Percentiles rank a stretch among this genome's conserved stretches.
Conservation (phyloP, 352 stramenopile genomes). For the Pythium rishiriense region DNA sequence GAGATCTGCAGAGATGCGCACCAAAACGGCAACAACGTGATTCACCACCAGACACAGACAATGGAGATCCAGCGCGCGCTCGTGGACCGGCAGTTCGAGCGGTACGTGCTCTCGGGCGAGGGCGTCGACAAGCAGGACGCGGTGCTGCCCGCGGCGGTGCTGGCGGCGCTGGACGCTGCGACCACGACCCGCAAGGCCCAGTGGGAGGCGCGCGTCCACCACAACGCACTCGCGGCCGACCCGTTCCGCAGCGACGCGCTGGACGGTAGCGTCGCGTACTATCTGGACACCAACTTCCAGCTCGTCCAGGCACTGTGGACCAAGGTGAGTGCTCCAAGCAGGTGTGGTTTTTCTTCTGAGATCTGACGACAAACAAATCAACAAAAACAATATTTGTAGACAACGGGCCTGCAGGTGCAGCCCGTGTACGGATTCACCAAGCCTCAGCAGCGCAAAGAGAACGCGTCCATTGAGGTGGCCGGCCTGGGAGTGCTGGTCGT, state of each 20-base stretch:
- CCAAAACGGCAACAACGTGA: constrained; percentile 19
- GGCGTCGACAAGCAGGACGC: constrained; percentile 33
- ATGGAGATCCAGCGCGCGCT: constrained; percentile 71
- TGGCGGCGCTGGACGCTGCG: constrained; percentile 45
- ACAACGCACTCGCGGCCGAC: constrained; percentile 63
- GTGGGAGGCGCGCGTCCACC: constrained; percentile 67
- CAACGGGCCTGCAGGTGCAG: constrained; percentile 22
- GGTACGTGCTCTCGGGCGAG: constrained; percentile 59
- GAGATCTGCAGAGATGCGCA: constrained; percentile 19
- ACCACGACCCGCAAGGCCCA: constrained; percentile 67
- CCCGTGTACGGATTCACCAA: constrained; percentile 45
- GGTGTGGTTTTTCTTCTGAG: background rate
- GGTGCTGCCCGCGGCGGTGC: constrained; percentile 31
- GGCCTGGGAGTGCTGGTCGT: constrained; percentile 61
- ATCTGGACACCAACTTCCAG: constrained; percentile 57
- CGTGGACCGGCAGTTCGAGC: constrained; percentile 79
- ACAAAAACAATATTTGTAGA: constrained; percentile 23
- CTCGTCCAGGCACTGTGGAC: constrained; percentile 54
- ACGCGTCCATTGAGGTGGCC: constrained; percentile 60
- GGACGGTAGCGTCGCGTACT: constrained; percentile 53
- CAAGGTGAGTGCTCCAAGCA: constrained; percentile 24
- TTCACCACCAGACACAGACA: constrained; percentile 1
- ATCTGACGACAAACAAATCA: too few species aligned
- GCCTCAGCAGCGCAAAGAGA: constrained; percentile 49
- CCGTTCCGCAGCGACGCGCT: constrained; percentile 47